Evolutionary conservation across 768 basidiomycete species (phyloP).

Genomic region (Suillus subalutaceus): DNA sequence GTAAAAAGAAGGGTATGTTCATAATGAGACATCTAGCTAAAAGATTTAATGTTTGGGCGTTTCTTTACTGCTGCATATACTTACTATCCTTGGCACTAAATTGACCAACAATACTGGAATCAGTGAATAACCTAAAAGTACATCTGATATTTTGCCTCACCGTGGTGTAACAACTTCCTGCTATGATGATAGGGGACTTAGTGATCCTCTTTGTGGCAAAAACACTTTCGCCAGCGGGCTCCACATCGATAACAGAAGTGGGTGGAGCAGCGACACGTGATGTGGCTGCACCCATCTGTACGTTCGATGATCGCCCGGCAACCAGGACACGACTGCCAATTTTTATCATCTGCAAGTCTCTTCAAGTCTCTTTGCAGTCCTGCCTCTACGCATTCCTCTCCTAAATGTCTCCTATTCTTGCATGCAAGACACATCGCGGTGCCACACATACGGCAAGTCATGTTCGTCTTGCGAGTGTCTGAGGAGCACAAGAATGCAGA

Average conservation of each 20-base stretch:
- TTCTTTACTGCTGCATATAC: not conserved
- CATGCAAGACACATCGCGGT: slow-evolving; percentile 48
- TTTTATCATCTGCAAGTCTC: slow-evolving; percentile 46
- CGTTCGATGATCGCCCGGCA: slow-evolving; percentile 61
- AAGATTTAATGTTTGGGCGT: not conserved
- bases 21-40: not conserved
- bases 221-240: slow-evolving; percentile 11
- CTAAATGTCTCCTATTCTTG: slow-evolving; percentile 47
- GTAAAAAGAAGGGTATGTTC: not conserved
- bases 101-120: not conserved
- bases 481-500: slow-evolving; percentile 51
- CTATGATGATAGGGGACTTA: not conserved
- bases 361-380: slow-evolving; percentile 42
- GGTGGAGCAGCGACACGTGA: slow-evolving; percentile 52
- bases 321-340: slow-evolving; percentile 66
- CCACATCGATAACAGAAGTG: slow-evolving; percentile 30
- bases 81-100: not conserved
- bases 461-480: slow-evolving; percentile 10
- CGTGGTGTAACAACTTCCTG: not conserved
- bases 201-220: slow-evolving; percentile 11
- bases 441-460: slow-evolving; percentile 45
- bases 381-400: slow-evolving; percentile 45
- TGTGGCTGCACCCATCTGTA: slow-evolving; percentile 55
- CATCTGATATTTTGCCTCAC: not conserved
- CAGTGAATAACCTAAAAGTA: not conserved